Percentiles rank a stretch among this genome's conserved stretches.
Conservation (phyloP, 495 filamentous ascomycete species). For the Daldinia grandis region DNA sequence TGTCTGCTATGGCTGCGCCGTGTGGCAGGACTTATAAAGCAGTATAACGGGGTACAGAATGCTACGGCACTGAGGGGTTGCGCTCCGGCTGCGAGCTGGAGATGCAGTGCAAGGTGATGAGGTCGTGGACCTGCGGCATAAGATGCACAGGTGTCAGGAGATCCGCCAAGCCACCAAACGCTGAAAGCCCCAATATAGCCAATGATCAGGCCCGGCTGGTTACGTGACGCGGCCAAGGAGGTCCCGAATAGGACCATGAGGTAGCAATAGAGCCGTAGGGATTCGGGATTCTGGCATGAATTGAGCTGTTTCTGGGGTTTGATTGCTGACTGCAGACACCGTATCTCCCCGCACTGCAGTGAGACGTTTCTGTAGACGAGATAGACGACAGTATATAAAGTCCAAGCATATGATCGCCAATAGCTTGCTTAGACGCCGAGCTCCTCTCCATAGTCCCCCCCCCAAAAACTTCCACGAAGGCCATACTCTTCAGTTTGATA, state of each 20-base stretch:
- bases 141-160: constrained; percentile 2
- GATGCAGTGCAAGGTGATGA: constrained; percentile 6
- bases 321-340: constrained; percentile 43
- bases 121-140: constrained; percentile 20
- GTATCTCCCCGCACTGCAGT: constrained; percentile 43
- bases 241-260: constrained; percentile 10
- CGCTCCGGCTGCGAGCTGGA: constrained; percentile 6
- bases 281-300: constrained; percentile 35
- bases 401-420: constrained; percentile 21
- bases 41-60: background rate
- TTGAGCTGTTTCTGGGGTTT: constrained; percentile 36
- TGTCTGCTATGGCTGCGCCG: background rate
- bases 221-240: constrained; percentile 30
- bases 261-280: constrained; percentile 18
- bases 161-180: constrained; percentile 4
- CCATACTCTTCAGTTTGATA: constrained; percentile 14
- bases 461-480: background rate
- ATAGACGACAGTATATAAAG: constrained; percentile 28
- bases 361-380: constrained; percentile 27
- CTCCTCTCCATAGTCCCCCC: constrained; percentile 4
- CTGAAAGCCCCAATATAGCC: constrained; percentile 12
- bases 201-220: constrained; percentile 11
- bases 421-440: background rate
- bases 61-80: background rate
- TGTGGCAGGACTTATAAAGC: background rate